These are phyloP conservation scores for Trypanosoma avium DNA, from an alignment of 208 protist genomes.

Conservation along the genomic window DNA sequence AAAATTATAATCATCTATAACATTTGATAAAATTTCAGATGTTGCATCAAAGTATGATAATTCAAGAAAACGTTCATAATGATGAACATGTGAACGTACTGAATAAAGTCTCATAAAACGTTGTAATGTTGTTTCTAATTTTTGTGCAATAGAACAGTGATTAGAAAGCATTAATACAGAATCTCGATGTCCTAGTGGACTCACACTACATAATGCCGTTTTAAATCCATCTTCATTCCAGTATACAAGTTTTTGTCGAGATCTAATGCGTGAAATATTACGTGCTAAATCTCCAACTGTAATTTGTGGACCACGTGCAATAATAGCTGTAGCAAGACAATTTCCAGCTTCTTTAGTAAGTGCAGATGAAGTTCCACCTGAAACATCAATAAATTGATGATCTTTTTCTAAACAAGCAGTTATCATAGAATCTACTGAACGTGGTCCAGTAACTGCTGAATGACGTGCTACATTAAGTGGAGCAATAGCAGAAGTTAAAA, in stretches of 20 bases:
- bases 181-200: constrained; percentile 88
- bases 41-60: constrained; percentile 77
- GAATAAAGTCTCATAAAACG: constrained; percentile 93
- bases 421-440: constrained; percentile 88
- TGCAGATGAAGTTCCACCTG: constrained; percentile 24
- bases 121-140: constrained; percentile 67
- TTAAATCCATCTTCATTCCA: constrained; percentile 98
- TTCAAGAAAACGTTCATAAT: constrained; percentile 92
- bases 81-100: constrained; percentile 91
- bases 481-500: constrained; percentile 89
- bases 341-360: constrained; percentile 39
- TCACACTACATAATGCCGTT: constrained; percentile 92
- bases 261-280: constrained; percentile 84
- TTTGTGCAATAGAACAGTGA: constrained; percentile 84
- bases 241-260: constrained; percentile 81
- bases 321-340: constrained; percentile 85
- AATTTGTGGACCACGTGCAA: constrained; percentile 92
- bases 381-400: constrained; percentile 83
- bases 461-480: constrained; percentile 81
- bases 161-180: constrained; percentile 94
- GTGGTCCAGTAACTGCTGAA: constrained; percentile 42
- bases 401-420: constrained; percentile 78
- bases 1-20: constrained; percentile 86
- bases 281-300: constrained; percentile 92
- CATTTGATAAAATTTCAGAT: constrained; percentile 62